Conservation (phyloP, 2,329 filamentous ascomycete species). For the Apiospora hydei region DNA sequence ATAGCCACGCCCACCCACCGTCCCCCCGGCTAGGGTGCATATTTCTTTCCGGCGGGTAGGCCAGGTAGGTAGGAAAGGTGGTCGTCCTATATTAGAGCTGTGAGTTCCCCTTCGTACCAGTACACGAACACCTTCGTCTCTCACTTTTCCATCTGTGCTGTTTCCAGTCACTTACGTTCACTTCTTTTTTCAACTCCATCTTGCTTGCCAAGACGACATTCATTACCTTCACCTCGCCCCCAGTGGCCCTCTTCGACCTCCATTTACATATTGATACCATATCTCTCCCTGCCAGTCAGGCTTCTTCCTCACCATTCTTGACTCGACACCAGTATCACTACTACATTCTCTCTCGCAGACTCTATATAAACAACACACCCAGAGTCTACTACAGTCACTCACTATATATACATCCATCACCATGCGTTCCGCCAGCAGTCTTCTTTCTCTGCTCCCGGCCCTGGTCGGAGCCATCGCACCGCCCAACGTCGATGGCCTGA, state of each 20-base stretch:
- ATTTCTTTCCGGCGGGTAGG: not conserved
- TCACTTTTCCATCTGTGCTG: constrained; percentile 21
- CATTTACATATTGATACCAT: constrained; percentile 15
- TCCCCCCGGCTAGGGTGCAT: not conserved
- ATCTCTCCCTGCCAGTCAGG: constrained; percentile 21
- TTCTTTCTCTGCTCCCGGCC: constrained; percentile 38
- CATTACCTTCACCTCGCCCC: constrained; percentile 20
- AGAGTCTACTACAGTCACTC: not conserved
- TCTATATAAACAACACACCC: constrained; percentile 23
- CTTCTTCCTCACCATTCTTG: not conserved
- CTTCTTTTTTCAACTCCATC: constrained; percentile 8
- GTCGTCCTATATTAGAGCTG: constrained; percentile 12
- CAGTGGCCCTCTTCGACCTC: constrained; percentile 22
- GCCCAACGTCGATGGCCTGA: constrained; percentile 45
- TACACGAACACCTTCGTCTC: constrained; percentile 9
- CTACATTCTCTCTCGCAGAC: constrained; percentile 12
- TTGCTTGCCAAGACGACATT: constrained; percentile 12
- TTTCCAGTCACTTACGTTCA: constrained; percentile 23
- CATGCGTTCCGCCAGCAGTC: constrained; percentile 39
- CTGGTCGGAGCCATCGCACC: constrained; percentile 39
- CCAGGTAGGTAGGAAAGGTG: not conserved
- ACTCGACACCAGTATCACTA: constrained; percentile 17
- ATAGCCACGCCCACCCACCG: not conserved
- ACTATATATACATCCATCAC: constrained; percentile 26
- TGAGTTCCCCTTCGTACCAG: constrained; percentile 15